phyloP scores from a whole-genome alignment of 495 filamentous ascomycete species.

The Ramalina intermedia region DNA sequence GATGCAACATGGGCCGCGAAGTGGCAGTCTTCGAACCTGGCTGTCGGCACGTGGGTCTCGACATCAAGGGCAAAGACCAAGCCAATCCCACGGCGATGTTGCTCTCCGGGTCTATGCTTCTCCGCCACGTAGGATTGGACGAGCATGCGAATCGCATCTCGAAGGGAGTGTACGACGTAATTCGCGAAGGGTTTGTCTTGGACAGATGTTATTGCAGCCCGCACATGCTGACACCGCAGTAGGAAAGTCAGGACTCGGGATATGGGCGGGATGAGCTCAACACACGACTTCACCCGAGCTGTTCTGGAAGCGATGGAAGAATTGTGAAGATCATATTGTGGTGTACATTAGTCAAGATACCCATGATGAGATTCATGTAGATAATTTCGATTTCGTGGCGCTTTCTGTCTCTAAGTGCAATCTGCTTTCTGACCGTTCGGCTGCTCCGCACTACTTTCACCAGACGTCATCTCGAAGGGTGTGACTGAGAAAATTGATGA shows the following conservation, averaged over 20 bases:
- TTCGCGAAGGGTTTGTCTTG: conserved; percentile 69
- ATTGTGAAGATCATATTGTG: conserved; percentile 8
- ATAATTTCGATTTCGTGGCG: too few relatives aligned
- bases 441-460: too few relatives aligned
- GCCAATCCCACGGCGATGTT: conserved; percentile 95
- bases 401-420: too few relatives aligned
- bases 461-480: too few relatives aligned
- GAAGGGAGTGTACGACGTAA: conserved; percentile 92
- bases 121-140: conserved; percentile 90
- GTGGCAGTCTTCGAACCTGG: conserved; percentile 98
- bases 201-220: neutral
- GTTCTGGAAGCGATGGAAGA: conserved; percentile 86
- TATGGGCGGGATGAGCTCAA: conserved; percentile 83
- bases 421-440: too few relatives aligned
- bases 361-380: too few relatives aligned
- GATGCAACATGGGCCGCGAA: conserved; percentile 98
- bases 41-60: conserved; percentile 94
- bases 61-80: conserved; percentile 98
- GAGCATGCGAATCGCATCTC: conserved; percentile 97
- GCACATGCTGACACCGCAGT: conserved; percentile 20
- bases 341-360: neutral
- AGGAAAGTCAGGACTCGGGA: conserved; percentile 79
- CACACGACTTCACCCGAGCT: conserved; percentile 87
- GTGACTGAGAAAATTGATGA: too few relatives aligned
- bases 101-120: conserved; percentile 87